Base-by-base conservation (phyloP, 352 stramenopile genomes). In the Sclerospora graminicola region DNA sequence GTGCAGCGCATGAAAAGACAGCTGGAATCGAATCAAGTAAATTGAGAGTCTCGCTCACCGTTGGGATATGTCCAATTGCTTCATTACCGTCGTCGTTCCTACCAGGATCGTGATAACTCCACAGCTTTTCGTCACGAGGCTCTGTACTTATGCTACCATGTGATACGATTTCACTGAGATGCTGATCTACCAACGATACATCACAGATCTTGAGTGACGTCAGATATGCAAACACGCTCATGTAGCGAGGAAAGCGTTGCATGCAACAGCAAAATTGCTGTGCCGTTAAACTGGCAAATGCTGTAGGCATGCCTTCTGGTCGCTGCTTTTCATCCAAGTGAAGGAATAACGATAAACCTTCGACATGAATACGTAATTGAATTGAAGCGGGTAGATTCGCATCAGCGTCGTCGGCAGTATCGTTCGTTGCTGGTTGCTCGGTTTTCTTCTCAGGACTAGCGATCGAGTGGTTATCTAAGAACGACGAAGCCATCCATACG, bases 131-230 rank as follows among this genome's bases (percentile, higher is more conserved):
- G 0, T 56, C 29, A 26, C 51, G 53, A 26, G 48, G 36, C 36
- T 63, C 59, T 16, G 38, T 45, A 18, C 36, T 44, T 19, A 55
- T 51, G 41, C 26, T 53, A 28, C 60, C 68, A 39, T 82, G 66
- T 0, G 68, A 80, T 49, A 85, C 47, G 27, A 85, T 82, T 54
- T 88, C 73, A 33, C 62, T 80, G 4, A 85, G 52, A 23, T 79
- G 55, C 24, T 68, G 60, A 41, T 90, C 78, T 4, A 60, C 41
- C 1, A 86, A 53, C 1, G 73, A 79, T 2, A 82, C 48, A 34
- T 90, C 74, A 33, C 62, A 70, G 20, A 90, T 76, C 41, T 80
- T 84, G 35, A 90, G 60, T 2, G 75, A 87, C 2, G 60, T 78
- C 38, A 88, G 58, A 36, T 85, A 85, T 9, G 75, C 61, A 57